Percentiles rank a stretch among this genome's conserved stretches.
These are phyloP conservation scores for Stagonosporopsis tanaceti DNA, from an alignment of 2,329 filamentous ascomycete species.

Conservation along the genomic window DNA sequence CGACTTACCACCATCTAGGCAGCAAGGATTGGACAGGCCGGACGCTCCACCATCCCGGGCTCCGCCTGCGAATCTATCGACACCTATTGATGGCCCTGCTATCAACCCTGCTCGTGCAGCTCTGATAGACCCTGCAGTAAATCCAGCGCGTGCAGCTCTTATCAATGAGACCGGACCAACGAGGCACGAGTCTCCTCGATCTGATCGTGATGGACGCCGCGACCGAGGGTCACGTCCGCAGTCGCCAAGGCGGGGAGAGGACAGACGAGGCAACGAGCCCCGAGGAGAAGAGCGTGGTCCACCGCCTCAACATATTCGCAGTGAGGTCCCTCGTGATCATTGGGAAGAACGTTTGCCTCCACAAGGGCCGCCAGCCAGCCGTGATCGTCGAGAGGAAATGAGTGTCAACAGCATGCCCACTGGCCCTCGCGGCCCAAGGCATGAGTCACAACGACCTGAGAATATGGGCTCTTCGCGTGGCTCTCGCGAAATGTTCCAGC, in stretches of 20 bases:
- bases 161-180: conserved; percentile 47
- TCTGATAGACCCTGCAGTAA: conserved; percentile 49
- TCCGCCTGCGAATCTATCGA: conserved; percentile 19
- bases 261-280: conserved; percentile 34
- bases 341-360: conserved; percentile 44
- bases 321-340: conserved; percentile 37
- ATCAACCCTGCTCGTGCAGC: conserved; percentile 57
- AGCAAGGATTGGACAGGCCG: conserved; percentile 35
- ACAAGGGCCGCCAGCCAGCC: conserved; percentile 39
- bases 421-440: conserved; percentile 60
- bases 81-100: conserved; percentile 31
- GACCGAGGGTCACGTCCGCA: conserved; percentile 42
- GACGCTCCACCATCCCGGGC: conserved; percentile 30
- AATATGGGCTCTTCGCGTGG: conserved; percentile 26
- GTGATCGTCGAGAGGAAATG: conserved; percentile 50
- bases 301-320: conserved; percentile 34
- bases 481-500: conserved; percentile 52
- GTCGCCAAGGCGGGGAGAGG: conserved; percentile 38
- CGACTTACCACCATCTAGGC: conserved; percentile 30
- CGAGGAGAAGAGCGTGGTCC: conserved; percentile 33
- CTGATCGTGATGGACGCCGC: conserved; percentile 41
- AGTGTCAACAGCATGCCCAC: conserved; percentile 55
- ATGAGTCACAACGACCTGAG: conserved; percentile 29
- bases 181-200: conserved; percentile 36
- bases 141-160: conserved; percentile 54